A percentile compares a stretch with the other conserved stretches of the same genome.
phyloP scores from a whole-genome alignment of 2,329 filamentous ascomycete genomes.

The Colletotrichum sp. region DNA sequence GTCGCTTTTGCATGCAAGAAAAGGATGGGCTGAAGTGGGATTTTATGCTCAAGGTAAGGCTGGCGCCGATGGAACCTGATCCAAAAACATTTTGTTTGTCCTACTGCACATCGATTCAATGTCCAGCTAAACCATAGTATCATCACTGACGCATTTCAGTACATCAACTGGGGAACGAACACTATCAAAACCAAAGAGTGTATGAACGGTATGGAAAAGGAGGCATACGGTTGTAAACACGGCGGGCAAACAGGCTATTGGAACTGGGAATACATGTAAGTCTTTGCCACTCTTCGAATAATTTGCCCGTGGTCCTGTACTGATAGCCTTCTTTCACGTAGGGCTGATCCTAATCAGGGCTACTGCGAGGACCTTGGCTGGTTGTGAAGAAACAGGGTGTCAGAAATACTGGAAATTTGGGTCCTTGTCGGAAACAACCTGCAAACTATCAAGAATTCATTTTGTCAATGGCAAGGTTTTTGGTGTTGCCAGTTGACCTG shows the following conservation, averaged over 20 bases:
- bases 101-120: neutral
- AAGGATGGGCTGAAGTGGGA: neutral
- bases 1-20: neutral
- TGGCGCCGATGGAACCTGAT: neutral
- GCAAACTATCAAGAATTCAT: neutral
- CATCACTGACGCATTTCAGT: neutral
- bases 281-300: neutral
- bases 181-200: neutral
- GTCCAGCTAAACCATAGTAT: neutral
- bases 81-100: neutral
- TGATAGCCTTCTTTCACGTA: neutral
- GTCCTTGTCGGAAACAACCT: neutral
- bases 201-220: neutral
- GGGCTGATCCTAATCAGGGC: neutral
- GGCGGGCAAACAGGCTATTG: neutral
- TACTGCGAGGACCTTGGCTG: neutral
- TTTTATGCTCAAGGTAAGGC: neutral
- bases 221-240: neutral
- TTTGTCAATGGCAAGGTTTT: neutral
- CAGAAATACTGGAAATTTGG: neutral
- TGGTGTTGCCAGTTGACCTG: neutral
- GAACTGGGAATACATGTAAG: neutral
- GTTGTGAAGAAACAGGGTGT: neutral
- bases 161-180: neutral
- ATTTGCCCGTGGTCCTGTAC: neutral